Evolutionary conservation across 805 yeast genomes (phyloP).

Genomic region (Nakazawaea anatomiae): DNA sequence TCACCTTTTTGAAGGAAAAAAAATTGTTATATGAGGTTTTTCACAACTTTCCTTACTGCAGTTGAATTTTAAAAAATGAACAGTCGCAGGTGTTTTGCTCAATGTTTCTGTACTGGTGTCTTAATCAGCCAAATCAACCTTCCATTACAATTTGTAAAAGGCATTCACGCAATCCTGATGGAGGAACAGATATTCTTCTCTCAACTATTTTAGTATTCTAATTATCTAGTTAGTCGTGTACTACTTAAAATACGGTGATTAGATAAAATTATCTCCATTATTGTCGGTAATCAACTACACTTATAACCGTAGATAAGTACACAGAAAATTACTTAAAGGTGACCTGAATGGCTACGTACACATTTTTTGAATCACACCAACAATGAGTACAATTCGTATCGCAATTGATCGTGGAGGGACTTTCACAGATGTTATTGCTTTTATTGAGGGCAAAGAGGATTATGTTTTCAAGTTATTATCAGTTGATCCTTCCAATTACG

Average conservation of each 20-base stretch:
- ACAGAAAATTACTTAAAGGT: not conserved
- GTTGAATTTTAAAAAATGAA: not conserved
- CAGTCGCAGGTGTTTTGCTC: no score
- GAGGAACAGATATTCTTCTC: no score
- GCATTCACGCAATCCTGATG: no score
- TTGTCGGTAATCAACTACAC: not conserved
- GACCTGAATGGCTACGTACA: no score
- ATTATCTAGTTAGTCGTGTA: not conserved
- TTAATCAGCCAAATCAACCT: no score
- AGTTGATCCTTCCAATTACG: conserved; percentile 82
- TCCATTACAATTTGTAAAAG: no score
- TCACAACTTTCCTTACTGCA: not conserved
- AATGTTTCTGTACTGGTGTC: no score
- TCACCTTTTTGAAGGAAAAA: no score
- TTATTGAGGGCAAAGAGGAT: conserved; percentile 51
- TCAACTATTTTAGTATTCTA: no score
- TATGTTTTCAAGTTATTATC: conserved; percentile 74
- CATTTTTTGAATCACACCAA: no score
- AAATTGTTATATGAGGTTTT: no score
- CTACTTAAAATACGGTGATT: not conserved
- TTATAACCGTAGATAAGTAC: not conserved
- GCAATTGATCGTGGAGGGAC: conserved; percentile 69
- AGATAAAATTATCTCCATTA: not conserved
- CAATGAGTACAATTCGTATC: conserved; percentile 6
- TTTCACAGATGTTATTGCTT: conserved; percentile 68